Evolutionary conservation across 768 basidiomycete species (phyloP).

Genomic region (Daedalea quercina): DNA sequence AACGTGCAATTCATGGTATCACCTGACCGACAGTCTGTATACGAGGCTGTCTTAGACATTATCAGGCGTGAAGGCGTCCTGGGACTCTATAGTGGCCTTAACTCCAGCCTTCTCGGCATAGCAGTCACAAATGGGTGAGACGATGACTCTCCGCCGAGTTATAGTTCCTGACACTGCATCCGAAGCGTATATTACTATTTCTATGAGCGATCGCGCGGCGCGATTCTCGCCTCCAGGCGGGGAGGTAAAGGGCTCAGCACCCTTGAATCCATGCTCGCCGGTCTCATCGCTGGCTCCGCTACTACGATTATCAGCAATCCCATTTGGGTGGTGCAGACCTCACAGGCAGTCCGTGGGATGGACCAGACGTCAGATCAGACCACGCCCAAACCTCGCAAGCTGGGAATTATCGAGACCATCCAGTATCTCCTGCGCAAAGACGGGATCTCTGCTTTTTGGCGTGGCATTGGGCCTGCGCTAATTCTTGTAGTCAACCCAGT

Average conservation of each 20-base stretch:
- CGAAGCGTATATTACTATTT: constrained; percentile 88
- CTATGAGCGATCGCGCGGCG: constrained; percentile 65
- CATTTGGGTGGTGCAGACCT: constrained; percentile 95
- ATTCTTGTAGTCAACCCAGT: constrained; percentile 93
- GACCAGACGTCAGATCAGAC: constrained; percentile 14
- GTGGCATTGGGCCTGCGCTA: constrained; percentile 91
- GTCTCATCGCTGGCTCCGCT: constrained; percentile 83
- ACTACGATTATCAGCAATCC: constrained; percentile 90
- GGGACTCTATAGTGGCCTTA: constrained; percentile 84
- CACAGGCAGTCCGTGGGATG: constrained; percentile 68
- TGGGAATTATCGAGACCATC: constrained; percentile 61
- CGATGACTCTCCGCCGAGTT: neutral
- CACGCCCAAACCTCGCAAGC: constrained; percentile 29
- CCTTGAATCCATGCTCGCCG: constrained; percentile 84
- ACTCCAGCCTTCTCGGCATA: constrained; percentile 82
- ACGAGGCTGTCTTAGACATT: constrained; percentile 64
- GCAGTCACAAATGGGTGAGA: constrained; percentile 89
- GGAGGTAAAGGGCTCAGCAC: constrained; percentile 72
- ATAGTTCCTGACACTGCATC: constrained; percentile 1
- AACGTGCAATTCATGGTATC: constrained; percentile 1
- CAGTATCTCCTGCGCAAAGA: constrained; percentile 63
- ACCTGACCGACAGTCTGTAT: constrained; percentile 42
- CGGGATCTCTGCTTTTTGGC: constrained; percentile 82
- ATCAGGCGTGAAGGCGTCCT: constrained; percentile 78
- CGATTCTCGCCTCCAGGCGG: constrained; percentile 41